Evolutionary conservation across 441 rosid species (phyloP).

Genomic region (Croton laevigatus): DNA sequence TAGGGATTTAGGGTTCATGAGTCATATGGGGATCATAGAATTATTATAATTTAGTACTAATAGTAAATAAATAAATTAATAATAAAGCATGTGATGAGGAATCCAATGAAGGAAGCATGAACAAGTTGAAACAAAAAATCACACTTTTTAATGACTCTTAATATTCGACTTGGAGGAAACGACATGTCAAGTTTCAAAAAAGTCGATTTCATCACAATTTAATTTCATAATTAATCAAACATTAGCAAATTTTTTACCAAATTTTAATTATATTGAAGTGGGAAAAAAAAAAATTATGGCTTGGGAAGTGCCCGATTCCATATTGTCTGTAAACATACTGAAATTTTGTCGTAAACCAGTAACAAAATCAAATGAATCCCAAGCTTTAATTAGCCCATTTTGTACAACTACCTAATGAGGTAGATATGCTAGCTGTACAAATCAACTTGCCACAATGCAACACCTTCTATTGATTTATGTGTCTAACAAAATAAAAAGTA

Average conservation of each 20-base stretch:
- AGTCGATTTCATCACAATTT: constrained; percentile 19
- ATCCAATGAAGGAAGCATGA: constrained; percentile 45
- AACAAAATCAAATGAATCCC: constrained; percentile 14
- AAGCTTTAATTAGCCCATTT: background rate
- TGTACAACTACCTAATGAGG: no score
- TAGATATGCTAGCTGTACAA: no score
- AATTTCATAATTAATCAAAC: background rate
- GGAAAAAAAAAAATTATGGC: background rate
- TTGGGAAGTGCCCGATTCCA: constrained; percentile 14
- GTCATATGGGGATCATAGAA: constrained; percentile 27
- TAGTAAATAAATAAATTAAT: constrained; percentile 1
- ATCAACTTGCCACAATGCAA: no score
- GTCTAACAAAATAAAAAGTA: no score
- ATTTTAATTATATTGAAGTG: background rate
- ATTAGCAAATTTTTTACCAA: background rate
- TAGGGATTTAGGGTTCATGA: constrained; percentile 15
- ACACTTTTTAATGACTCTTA: constrained; percentile 36
- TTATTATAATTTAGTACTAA: background rate
- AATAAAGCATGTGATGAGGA: constrained; percentile 36
- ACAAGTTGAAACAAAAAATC: constrained; percentile 32
- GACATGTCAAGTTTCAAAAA: constrained; percentile 38
- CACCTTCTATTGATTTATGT: no score
- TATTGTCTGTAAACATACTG: constrained; percentile 16
- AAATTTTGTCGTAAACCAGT: constrained; percentile 10
- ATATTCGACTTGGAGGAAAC: constrained; percentile 34